These are phyloP conservation scores for Coemansia sp. DNA, from an alignment of 192 early-diverging fungal genomes.

Conservation along the genomic window DNA sequence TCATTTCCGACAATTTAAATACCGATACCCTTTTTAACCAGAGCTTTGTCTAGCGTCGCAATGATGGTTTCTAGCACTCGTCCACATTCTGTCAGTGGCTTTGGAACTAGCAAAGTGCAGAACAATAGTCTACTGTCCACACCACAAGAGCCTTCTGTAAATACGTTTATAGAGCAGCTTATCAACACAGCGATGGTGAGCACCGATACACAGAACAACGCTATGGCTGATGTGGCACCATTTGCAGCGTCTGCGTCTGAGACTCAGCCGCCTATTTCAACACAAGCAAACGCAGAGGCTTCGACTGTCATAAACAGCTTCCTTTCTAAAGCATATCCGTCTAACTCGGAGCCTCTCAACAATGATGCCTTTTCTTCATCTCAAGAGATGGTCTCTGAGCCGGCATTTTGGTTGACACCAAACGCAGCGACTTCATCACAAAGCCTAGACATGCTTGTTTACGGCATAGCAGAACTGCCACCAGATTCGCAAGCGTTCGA, in stretches of 20 bases:
- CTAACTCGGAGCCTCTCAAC: background rate
- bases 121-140: too few relatives aligned
- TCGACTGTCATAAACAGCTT: background rate
- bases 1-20: slow-evolving; percentile 5
- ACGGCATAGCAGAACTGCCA: background rate
- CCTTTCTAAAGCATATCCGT: background rate
- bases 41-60: background rate
- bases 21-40: slow-evolving; percentile 3
- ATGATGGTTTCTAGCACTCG: slow-evolving; percentile 12
- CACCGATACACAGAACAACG: background rate
- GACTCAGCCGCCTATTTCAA: too few relatives aligned
- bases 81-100: background rate
- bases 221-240: too few relatives aligned
- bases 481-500: background rate
- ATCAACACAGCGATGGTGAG: background rate
- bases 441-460: background rate
- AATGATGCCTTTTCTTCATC: background rate
- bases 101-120: too few relatives aligned
- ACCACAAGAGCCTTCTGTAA: too few relatives aligned
- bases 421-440: background rate
- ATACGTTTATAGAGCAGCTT: slow-evolving; percentile 2
- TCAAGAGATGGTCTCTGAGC: background rate
- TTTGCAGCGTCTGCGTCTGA: too few relatives aligned
- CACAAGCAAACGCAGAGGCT: too few relatives aligned
- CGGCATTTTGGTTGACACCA: too few relatives aligned